Percentiles rank a stretch among this genome's conserved stretches.
Conservation (phyloP, 2,329 filamentous ascomycete species). For the Colletotrichum sp. region DNA sequence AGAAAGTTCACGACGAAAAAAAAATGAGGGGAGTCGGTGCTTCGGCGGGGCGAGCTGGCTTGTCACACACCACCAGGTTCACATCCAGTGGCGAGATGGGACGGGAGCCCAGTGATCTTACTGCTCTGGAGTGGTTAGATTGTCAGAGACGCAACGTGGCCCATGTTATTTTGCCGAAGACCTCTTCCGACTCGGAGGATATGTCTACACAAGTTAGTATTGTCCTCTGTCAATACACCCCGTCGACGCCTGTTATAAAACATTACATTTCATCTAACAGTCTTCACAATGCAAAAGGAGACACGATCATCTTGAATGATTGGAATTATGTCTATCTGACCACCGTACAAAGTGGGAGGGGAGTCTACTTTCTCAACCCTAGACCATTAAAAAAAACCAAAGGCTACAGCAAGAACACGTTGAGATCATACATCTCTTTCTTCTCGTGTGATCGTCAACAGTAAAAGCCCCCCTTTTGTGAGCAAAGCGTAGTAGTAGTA, state of each 20-base stretch:
- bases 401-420: neutral
- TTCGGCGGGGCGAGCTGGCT: no score
- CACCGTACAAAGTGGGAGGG: neutral
- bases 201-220: no score
- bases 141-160: no score
- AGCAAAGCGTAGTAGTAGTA: neutral
- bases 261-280: no score
- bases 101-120: no score
- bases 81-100: no score
- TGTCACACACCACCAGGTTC: no score
- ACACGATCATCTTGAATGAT: neutral
- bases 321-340: slow-evolving; percentile 3
- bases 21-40: neutral
- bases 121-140: no score
- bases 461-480: neutral
- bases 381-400: neutral
- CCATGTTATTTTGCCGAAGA: no score
- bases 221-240: neutral
- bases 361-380: neutral
- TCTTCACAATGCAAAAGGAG: no score
- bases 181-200: neutral
- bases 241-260: neutral
- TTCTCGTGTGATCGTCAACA: neutral
- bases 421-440: neutral
- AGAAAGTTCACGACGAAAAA: no score